Evolutionary conservation across 2,329 filamentous ascomycete genomes (phyloP).

Genomic region (Sarocladium strictum): DNA sequence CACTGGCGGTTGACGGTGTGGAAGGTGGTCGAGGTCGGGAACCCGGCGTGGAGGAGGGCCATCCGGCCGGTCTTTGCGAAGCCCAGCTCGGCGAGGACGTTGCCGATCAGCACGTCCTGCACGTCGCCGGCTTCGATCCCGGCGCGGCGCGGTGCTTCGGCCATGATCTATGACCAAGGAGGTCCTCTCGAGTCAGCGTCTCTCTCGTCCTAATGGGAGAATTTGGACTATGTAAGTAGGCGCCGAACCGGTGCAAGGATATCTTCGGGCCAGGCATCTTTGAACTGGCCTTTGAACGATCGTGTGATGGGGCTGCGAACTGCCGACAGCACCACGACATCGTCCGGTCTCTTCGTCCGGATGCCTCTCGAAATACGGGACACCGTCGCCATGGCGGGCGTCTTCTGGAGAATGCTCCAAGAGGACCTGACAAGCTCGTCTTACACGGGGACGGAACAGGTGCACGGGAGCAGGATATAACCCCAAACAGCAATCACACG

Average conservation of each 20-base stretch:
- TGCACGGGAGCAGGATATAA: no score
- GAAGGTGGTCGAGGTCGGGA: constrained; percentile 64
- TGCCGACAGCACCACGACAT: constrained; percentile 83
- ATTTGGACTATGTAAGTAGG: no score
- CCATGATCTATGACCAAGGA: constrained; percentile 22
- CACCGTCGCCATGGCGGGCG: no score
- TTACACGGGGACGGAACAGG: no score
- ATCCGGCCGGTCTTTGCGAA: constrained; percentile 87
- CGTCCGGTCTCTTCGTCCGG: constrained; percentile 74
- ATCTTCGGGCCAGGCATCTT: constrained; percentile 87
- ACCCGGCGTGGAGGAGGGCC: constrained; percentile 81
- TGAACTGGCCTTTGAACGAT: constrained; percentile 75
- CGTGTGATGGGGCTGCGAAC: constrained; percentile 82
- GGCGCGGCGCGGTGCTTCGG: constrained; percentile 53
- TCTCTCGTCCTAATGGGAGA: no score
- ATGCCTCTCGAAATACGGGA: no score
- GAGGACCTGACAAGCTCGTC: no score
- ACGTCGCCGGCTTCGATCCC: constrained; percentile 64
- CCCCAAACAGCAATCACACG: no score
- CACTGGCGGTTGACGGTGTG: constrained; percentile 89
- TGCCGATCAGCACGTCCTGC: constrained; percentile 79
- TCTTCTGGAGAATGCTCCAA: no score
- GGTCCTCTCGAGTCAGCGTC: no score
- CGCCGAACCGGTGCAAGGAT: constrained; percentile 58
- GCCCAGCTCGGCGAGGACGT: constrained; percentile 84